Evolutionary conservation across 352 stramenopile species (phyloP).

Genomic region (Elongisporangium prolatum): DNA sequence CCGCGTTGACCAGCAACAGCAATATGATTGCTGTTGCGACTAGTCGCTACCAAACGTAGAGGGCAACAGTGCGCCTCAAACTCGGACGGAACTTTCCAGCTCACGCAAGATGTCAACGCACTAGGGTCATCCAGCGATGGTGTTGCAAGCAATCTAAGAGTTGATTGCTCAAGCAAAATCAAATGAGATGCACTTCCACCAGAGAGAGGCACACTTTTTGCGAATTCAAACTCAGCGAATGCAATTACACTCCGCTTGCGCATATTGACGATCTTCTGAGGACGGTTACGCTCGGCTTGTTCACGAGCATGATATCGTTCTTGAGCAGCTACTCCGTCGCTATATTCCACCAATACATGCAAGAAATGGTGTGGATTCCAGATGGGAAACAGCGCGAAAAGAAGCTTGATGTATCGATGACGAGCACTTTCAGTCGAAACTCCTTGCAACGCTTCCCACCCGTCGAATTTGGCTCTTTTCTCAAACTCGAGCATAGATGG

Average conservation of each 20-base stretch:
- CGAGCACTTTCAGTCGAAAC: conserved; percentile 26
- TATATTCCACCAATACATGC: conserved; percentile 36
- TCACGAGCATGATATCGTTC: conserved; percentile 21
- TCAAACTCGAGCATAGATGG: conserved; percentile 69
- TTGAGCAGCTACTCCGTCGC: conserved; percentile 15
- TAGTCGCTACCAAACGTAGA: conserved; percentile 55
- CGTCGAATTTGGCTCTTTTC: conserved; percentile 67
- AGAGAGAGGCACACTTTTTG: conserved; percentile 39
- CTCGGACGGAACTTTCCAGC: conserved; percentile 47
- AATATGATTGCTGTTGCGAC: conserved; percentile 48
- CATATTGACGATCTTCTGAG: conserved; percentile 23
- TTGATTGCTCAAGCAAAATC: conserved; percentile 50
- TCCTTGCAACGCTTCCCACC: conserved; percentile 64
- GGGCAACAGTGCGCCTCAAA: conserved; percentile 64
- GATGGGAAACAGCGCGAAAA: conserved; percentile 66
- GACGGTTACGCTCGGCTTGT: conserved; percentile 7
- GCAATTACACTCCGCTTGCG: conserved; percentile 20
- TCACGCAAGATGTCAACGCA: conserved; percentile 50
- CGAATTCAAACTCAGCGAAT: conserved; percentile 68
- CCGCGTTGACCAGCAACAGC: conserved; percentile 66
- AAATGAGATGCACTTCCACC: conserved; percentile 36
- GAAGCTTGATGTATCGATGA: conserved; percentile 79
- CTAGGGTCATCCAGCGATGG: conserved; percentile 58
- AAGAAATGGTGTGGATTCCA: conserved; percentile 63
- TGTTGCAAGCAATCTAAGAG: conserved; percentile 42